These are phyloP conservation scores for Hyaloperonospora brassicae DNA, from an alignment of 352 stramenopile genomes.

Conservation along the genomic window DNA sequence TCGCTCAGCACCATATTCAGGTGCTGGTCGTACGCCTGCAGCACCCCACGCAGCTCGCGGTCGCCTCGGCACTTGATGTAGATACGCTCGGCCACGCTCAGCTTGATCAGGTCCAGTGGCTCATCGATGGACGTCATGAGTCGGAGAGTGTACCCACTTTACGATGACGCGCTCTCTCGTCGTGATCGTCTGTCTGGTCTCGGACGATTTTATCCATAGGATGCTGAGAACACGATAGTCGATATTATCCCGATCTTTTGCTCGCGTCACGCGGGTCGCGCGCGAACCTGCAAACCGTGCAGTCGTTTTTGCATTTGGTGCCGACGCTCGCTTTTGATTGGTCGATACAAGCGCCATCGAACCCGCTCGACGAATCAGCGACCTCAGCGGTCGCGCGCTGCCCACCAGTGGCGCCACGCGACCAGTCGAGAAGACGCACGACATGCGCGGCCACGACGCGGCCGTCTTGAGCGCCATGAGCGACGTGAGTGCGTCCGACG, in stretches of 20 bases:
- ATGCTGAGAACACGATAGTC: not conserved
- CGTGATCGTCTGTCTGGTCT: too few relatives aligned
- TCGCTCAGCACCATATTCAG: slow-evolving; percentile 98
- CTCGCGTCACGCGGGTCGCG: too few relatives aligned
- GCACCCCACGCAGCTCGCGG: slow-evolving; percentile 92
- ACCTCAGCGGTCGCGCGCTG: too few relatives aligned
- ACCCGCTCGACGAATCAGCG: too few relatives aligned
- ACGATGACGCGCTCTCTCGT: too few relatives aligned
- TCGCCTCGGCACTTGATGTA: slow-evolving; percentile 98
- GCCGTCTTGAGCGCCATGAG: slow-evolving; percentile 29
- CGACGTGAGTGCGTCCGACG: slow-evolving; percentile 22
- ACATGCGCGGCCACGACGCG: slow-evolving; percentile 34
- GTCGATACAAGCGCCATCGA: not conserved
- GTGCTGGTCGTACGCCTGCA: slow-evolving; percentile 98
- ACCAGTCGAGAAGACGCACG: not conserved
- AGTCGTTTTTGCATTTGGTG: too few relatives aligned
- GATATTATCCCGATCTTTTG: slow-evolving; percentile 3
- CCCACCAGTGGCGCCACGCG: slow-evolving; percentile 10
- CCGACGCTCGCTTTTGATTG: too few relatives aligned
- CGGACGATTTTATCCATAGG: too few relatives aligned
- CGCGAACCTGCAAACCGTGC: too few relatives aligned
- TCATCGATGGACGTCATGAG: slow-evolving; percentile 87
- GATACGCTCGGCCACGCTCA: slow-evolving; percentile 97
- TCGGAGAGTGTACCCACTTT: too few relatives aligned
- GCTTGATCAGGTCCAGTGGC: slow-evolving; percentile 97